A percentile compares a stretch with the other conserved stretches of the same genome.
Conservation (phyloP, 2,329 filamentous ascomycete species). For the Cercospora sojina region DNA sequence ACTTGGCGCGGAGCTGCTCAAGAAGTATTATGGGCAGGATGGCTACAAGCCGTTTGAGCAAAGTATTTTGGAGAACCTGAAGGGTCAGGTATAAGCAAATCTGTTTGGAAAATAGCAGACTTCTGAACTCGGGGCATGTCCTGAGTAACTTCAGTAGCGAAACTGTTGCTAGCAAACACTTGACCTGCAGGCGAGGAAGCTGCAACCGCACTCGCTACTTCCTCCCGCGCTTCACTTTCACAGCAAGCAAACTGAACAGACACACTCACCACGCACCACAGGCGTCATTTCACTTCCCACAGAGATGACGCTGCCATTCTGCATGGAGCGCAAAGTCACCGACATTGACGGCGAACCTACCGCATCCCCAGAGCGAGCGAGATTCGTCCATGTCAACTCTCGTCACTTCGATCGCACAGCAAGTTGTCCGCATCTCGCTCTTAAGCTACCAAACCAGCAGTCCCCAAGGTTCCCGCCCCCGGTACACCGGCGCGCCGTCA, state of each 20-base stretch:
- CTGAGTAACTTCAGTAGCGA: not conserved
- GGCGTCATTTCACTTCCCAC: not conserved
- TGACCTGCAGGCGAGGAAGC: not conserved
- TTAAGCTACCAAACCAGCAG: not conserved
- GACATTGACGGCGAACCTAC: not conserved
- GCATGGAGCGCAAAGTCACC: not conserved
- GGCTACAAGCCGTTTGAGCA: slow-evolving; percentile 31
- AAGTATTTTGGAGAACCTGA: slow-evolving; percentile 29
- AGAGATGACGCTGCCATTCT: not conserved
- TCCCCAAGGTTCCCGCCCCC: not conserved
- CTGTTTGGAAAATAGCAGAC: not conserved
- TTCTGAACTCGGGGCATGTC: not conserved
- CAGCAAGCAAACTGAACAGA: not conserved
- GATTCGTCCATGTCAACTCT: not conserved
- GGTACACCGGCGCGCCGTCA: not conserved
- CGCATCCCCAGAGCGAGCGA: not conserved
- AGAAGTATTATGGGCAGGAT: slow-evolving; percentile 35
- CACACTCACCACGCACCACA: not conserved
- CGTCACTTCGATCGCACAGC: not conserved
- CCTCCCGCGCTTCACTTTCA: not conserved
- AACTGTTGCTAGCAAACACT: not conserved
- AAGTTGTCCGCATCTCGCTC: not conserved
- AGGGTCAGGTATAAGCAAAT: slow-evolving; percentile 14
- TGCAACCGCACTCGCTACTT: not conserved
- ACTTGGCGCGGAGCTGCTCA: slow-evolving; percentile 31